A percentile compares a stretch with the other conserved stretches of the same genome.
Evolutionary conservation across 73 alveolate species (phyloP).

Genomic region (Paramecium sonneborni): DNA sequence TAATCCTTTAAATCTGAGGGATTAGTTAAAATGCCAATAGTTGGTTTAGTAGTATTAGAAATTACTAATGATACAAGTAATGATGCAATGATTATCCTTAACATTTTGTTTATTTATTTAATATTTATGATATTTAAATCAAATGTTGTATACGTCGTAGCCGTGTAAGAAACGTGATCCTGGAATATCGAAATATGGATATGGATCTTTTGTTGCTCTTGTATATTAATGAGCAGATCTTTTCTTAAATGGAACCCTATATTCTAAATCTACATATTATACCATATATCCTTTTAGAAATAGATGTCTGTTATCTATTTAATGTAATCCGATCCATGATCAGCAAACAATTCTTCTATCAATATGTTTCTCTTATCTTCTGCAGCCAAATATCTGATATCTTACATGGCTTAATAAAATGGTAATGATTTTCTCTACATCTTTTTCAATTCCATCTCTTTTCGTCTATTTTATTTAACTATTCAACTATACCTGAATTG

Average conservation of each 20-base stretch:
- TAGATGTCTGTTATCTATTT: not conserved
- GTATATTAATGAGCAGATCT: constrained; percentile 23
- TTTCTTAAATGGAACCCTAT: constrained; percentile 40
- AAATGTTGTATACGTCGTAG: constrained; percentile 42
- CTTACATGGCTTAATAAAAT: constrained; percentile 55
- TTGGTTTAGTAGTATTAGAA: not conserved
- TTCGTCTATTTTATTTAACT: constrained; percentile 41
- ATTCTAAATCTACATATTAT: not conserved
- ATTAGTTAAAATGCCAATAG: not conserved
- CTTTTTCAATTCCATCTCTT: constrained; percentile 46
- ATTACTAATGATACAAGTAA: constrained; percentile 4
- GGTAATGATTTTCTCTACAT: constrained; percentile 59
- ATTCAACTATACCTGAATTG: constrained; percentile 21
- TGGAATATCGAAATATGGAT: constrained; percentile 21
- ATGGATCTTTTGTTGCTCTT: constrained; percentile 17
- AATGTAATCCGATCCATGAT: not conserved
- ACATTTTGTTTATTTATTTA: not conserved
- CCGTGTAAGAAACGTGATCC: not conserved
- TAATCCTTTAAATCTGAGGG: not conserved
- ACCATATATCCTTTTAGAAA: constrained; percentile 15
- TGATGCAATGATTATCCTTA: not conserved
- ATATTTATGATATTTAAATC: not conserved
- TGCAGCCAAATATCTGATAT: constrained; percentile 53
- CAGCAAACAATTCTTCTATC: constrained; percentile 36
- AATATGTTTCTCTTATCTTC: constrained; percentile 8